Conservation (phyloP, 805 yeast species). For the Saturnispora besseyi region DNA sequence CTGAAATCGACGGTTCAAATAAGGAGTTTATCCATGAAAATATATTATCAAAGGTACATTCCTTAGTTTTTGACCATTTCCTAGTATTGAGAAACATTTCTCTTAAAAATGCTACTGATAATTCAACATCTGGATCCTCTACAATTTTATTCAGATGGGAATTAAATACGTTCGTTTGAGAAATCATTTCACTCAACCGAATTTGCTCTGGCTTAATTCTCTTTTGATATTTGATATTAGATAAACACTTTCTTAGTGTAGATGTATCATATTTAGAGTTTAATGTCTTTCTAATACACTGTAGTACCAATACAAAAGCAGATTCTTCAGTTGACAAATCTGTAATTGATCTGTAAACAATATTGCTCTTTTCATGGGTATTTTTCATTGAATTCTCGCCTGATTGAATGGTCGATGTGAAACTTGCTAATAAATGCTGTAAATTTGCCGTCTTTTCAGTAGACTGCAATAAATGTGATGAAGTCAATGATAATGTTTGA, state of each 20-base stretch:
- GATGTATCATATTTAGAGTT: constrained; percentile 9
- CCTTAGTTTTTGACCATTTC: constrained; percentile 15
- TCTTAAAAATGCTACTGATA: constrained; percentile 6
- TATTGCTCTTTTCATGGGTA: not conserved
- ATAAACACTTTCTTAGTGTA: not conserved
- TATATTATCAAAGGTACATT: constrained; percentile 16
- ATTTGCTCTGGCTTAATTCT: not conserved
- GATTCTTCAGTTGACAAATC: constrained; percentile 21
- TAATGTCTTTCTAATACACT: constrained; percentile 12
- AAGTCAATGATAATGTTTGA: not conserved
- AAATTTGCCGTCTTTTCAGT: constrained; percentile 9
- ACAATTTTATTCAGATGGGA: constrained; percentile 1
- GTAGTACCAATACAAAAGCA: constrained; percentile 18
- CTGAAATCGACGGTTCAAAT: constrained; percentile 16
- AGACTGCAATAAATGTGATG: not conserved
- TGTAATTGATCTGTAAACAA: constrained; percentile 10
- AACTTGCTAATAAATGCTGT: constrained; percentile 10
- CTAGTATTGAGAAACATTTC: constrained; percentile 16
- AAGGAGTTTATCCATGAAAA: constrained; percentile 24
- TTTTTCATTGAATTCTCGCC: not conserved
- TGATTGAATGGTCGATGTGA: not conserved
- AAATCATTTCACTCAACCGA: not conserved
- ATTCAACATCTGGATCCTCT: constrained; percentile 7
- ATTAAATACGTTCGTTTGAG: constrained; percentile 3
- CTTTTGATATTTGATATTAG: not conserved